Base-by-base conservation (phyloP, 768 basidiomycete species). In the Tylopilus plumbeoviolaceoides region DNA sequence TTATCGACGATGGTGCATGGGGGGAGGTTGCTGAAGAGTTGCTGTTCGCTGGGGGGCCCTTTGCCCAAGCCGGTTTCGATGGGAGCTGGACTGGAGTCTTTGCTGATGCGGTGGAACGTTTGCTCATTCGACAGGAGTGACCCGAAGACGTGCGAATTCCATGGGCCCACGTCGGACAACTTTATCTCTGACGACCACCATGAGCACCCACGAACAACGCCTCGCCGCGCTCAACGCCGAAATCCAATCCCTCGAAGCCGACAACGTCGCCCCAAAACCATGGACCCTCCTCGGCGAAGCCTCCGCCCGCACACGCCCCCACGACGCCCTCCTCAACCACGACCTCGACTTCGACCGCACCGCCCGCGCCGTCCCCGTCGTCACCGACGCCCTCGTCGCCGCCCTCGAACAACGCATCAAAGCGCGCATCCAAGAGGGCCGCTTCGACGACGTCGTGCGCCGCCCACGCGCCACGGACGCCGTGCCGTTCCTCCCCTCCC, bases 231-330 rank as follows among this genome's bases (percentile, higher is more conserved):
- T 98, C 17, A 79, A 77, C 27, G 78, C 87, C 54, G 86, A 98
- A 69, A 98, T 99, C 47, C 70, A 82, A 8, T 70, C 81, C 18
- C 75, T 98, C 33, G 97, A 98, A 67, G 74, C 82, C 1, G 87
- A 93, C 68, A 98, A 95, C 67, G 81, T 95, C 47, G 85, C 83
- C 2, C 78, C 82, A 47, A 98, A 98, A 70, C 85, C 91, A 55
- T 99, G 97, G 97, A 85, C 85, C 7, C 77, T 97, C 27, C 81
- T 90, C 76, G 95, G 97, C 44, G 95, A 98, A 71, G 91, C 92
- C 30, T 82, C 81, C 20, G 82, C 92, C 7, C 81, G 85, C 38
- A 71, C 85, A 40, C 80, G 97, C 47, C 95, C 97, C 5, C 84
- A 91, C 66, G 94, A 99, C 69, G 89, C 90, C 9, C 75, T 98